Conservation (phyloP, 106 monocot genomes). For the Apostasia shenzhenica region DNA sequence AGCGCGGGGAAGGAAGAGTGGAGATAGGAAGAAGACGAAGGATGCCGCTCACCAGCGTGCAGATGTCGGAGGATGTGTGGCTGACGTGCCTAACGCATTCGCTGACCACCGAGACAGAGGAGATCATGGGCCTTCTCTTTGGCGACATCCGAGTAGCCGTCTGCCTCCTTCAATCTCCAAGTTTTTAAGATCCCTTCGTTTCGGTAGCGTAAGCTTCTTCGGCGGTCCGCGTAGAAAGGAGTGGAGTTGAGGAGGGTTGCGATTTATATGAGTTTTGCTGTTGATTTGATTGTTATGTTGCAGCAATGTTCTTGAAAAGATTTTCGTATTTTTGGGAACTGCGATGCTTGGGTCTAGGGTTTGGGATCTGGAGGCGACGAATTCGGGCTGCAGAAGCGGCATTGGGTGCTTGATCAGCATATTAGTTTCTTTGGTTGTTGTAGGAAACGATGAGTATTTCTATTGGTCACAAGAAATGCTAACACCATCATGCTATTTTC, state of each 20-base stretch:
- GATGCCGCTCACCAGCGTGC: conserved; percentile 80
- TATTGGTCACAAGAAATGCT: neutral
- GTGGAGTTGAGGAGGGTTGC: neutral
- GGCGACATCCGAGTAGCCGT: conserved; percentile 72
- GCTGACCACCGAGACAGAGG: conserved; percentile 88
- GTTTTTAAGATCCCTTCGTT: conserved; percentile 1
- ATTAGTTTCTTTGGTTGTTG: neutral
- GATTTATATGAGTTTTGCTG: neutral
- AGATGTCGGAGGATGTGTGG: conserved; percentile 96
- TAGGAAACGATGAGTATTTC: too few relatives aligned
- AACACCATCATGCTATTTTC: neutral
- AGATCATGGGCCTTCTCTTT: conserved; percentile 97
- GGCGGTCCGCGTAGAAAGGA: neutral
- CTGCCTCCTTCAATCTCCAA: neutral
- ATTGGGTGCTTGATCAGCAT: neutral
- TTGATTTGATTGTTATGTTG: neutral
- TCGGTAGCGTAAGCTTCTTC: neutral
- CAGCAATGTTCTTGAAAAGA: neutral
- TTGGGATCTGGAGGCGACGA: neutral
- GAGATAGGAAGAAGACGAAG: conserved; percentile 17
- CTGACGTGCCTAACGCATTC: conserved; percentile 83
- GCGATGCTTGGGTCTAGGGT: neutral
- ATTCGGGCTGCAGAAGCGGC: neutral
- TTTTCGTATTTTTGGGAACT: neutral
- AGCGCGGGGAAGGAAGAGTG: too few relatives aligned